Evolutionary conservation across 2,329 filamentous ascomycete genomes (phyloP).

Genomic region (Sporothrix curviconia): DNA sequence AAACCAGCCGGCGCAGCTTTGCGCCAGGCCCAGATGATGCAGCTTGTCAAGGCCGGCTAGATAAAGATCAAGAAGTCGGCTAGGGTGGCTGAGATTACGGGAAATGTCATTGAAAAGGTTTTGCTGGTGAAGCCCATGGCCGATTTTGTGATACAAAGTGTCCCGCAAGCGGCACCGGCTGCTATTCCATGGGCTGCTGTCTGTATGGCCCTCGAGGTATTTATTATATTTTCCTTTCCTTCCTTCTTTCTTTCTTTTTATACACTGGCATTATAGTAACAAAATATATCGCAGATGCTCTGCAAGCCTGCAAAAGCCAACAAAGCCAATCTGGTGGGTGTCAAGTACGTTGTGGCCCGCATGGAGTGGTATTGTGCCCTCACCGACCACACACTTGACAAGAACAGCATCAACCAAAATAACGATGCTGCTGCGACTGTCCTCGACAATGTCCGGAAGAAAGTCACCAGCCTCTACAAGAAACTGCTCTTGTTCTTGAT

Average conservation of each 20-base stretch:
- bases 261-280: not conserved
- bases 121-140: constrained; percentile 24
- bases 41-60: constrained; percentile 25
- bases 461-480: constrained; percentile 32
- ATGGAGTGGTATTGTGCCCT: constrained; percentile 35
- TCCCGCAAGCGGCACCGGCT: constrained; percentile 25
- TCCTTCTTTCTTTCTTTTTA: no score
- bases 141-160: constrained; percentile 22
- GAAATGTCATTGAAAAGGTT: constrained; percentile 22
- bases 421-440: no score
- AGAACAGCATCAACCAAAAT: constrained; percentile 1
- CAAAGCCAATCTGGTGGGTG: constrained; percentile 28
- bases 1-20: not conserved
- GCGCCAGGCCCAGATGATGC: constrained; percentile 24
- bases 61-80: constrained; percentile 23
- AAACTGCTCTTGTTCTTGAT: constrained; percentile 35
- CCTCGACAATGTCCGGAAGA: constrained; percentile 20
- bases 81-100: constrained; percentile 24
- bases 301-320: constrained; percentile 25
- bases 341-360: constrained; percentile 30
- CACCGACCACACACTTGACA: constrained; percentile 24
- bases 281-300: constrained; percentile 23
- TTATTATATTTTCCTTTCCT: constrained; percentile 15
- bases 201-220: constrained; percentile 30
- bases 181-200: constrained; percentile 33